Evolutionary conservation across 2,329 filamentous ascomycete genomes (phyloP), one percentile per base, ranked within the genome.

Genomic region (Fusarium sp.): DNA sequence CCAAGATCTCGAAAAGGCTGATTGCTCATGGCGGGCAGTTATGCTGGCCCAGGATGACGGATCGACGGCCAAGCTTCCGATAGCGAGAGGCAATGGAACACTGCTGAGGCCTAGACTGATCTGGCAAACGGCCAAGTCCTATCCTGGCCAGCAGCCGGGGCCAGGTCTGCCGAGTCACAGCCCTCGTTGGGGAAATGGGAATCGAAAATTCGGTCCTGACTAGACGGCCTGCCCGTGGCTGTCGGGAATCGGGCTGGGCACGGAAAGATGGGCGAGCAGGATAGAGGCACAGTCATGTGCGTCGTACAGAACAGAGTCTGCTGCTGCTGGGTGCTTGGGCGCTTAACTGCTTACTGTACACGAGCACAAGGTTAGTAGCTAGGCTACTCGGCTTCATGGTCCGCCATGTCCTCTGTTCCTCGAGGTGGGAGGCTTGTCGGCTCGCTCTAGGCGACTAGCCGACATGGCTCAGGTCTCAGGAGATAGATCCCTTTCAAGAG

Each of bases 41-140:
- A 11, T 31, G 41, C 9, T 27, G 47, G 47, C 33, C 47, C 32
- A 50, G 58, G 54, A 45, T 32, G 29, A 39, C 63, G 63, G 63
- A 61, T 66, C 56, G 60, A 66, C 63, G 63, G 63, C 55, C 63
- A 45, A 52, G 49, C 36, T 53, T 66, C 63, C 63, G 63, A 57
- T 17, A 63, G 41, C 48, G 53, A 33, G 35, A 27, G 31, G 19
- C 5, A 31, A 27, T 41, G 50, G 29, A 29, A 36, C 32, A 52
- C 25, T 21, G 15, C 36, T 37, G 38, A 17, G 46, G 53, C 32
- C 38, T 53, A 39, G 63, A 63, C 49, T 45, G 29, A 49, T 43
- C 33, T 51, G 53, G 52, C 55, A 44, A 44, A 27, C 36, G 43
- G 58, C 23, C 55, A 60, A 42, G 44, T 37, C 39, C 25, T 37